Conservation (phyloP, 2,329 filamentous ascomycete genomes). For the Trichoderma sp. region DNA sequence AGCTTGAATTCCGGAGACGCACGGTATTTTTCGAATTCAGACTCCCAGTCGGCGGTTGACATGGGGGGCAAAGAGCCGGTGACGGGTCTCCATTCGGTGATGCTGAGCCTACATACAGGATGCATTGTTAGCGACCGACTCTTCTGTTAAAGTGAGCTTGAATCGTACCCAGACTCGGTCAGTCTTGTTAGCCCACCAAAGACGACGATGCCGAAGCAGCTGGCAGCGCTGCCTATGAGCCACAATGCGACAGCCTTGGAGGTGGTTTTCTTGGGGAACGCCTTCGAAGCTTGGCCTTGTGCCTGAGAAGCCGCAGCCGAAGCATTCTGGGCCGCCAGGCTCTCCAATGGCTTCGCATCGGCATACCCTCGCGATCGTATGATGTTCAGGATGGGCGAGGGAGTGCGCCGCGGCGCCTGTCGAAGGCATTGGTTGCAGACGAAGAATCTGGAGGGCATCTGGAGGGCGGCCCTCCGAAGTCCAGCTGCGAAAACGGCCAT, state of each 20-base stretch:
- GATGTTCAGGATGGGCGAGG: slow-evolving; percentile 40
- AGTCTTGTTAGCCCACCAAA: slow-evolving; percentile 90
- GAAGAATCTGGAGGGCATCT: slow-evolving; percentile 39
- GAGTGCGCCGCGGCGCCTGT: slow-evolving; percentile 31
- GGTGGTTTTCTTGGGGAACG: slow-evolving; percentile 61
- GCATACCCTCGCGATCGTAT: slow-evolving; percentile 40
- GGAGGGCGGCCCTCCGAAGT: slow-evolving; percentile 40
- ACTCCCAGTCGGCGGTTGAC: slow-evolving; percentile 77
- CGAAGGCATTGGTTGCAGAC: slow-evolving; percentile 50
- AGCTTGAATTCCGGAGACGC: slow-evolving; percentile 88
- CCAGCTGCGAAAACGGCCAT: slow-evolving; percentile 45
- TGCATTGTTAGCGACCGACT: neutral
- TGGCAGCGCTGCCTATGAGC: slow-evolving; percentile 85
- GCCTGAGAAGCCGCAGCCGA: slow-evolving; percentile 19
- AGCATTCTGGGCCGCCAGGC: slow-evolving; percentile 28
- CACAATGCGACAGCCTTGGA: slow-evolving; percentile 83
- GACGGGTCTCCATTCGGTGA: slow-evolving; percentile 97
- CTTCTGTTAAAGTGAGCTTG: neutral
- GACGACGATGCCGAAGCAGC: slow-evolving; percentile 95
- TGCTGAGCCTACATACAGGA: slow-evolving; percentile 66
- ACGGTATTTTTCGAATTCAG: slow-evolving; percentile 89
- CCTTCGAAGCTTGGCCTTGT: slow-evolving; percentile 32
- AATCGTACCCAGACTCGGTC: slow-evolving; percentile 84
- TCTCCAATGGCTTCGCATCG: slow-evolving; percentile 32
- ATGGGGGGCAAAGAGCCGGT: slow-evolving; percentile 86